A percentile compares a stretch with the other conserved stretches of the same genome.
phyloP scores from a whole-genome alignment of 1,139 yeast species.

The Candida albicans region DNA sequence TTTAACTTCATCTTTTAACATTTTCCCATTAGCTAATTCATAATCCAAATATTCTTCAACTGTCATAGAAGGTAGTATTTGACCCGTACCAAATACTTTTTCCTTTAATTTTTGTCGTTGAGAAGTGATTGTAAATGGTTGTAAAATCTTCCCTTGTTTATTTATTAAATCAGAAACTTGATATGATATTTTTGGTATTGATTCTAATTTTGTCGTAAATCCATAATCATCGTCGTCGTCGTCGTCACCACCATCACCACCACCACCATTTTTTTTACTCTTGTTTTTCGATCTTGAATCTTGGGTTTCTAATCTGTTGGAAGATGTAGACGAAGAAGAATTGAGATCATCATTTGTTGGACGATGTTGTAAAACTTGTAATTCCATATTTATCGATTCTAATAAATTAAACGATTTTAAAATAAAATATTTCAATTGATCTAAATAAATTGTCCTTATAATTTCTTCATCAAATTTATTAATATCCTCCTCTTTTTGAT shows the following conservation, averaged over 20 bases:
- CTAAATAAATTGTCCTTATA: constrained; percentile 52
- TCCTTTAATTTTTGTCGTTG: constrained; percentile 55
- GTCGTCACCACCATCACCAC: constrained; percentile 1
- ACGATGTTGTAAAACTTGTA: constrained; percentile 49
- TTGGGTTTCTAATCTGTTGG: constrained; percentile 2
- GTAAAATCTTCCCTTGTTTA: constrained; percentile 71
- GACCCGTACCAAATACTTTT: constrained; percentile 89
- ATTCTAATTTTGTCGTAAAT: constrained; percentile 57
- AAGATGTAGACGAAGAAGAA: too few species aligned
- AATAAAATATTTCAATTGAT: constrained; percentile 53
- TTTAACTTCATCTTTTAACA: constrained; percentile 53
- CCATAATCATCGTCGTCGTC: constrained; percentile 28
- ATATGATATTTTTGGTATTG: constrained; percentile 30
- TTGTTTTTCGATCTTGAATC: constrained; percentile 20
- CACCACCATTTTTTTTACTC: constrained; percentile 1
- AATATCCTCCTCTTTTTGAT: constrained; percentile 27
- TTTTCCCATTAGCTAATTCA: constrained; percentile 82
- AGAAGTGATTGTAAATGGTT: constrained; percentile 80
- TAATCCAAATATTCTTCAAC: constrained; percentile 89
- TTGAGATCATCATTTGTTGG: constrained; percentile 24
- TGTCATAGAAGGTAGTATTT: constrained; percentile 89
- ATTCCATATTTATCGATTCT: constrained; percentile 58
- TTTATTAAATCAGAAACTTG: constrained; percentile 46
- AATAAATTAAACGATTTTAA: constrained; percentile 54
- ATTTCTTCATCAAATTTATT: constrained; percentile 59